These are phyloP conservation scores for Infundibulicybe gibba DNA, from an alignment of 768 basidiomycete species.

Conservation along the genomic window DNA sequence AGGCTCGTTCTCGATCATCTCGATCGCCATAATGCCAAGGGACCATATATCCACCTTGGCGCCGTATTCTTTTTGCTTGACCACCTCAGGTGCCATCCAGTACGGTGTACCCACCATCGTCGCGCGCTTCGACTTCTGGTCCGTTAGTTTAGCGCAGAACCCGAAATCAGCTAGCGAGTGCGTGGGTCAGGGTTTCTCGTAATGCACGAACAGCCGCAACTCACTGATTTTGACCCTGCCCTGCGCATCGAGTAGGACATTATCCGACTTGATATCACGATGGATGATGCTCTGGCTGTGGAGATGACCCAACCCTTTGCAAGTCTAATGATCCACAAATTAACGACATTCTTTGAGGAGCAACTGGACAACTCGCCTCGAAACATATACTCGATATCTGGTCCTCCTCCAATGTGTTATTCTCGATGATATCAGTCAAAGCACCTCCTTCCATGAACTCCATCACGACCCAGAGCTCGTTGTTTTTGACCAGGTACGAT, in stretches of 20 bases:
- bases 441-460: slow-evolving; percentile 99
- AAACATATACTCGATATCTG: slow-evolving; percentile 90
- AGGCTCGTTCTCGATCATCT: slow-evolving; percentile 98
- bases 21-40: slow-evolving; percentile 96
- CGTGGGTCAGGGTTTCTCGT: slow-evolving; percentile 1
- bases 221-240: slow-evolving; percentile 97
- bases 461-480: slow-evolving; percentile 97
- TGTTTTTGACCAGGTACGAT: slow-evolving; percentile 83
- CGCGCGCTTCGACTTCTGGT: slow-evolving; percentile 94
- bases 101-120: slow-evolving; percentile 99
- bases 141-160: slow-evolving; percentile 93
- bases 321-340: slow-evolving; percentile 55
- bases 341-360: not conserved
- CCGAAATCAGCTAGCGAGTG: slow-evolving; percentile 83
- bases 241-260: slow-evolving; percentile 87
- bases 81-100: slow-evolving; percentile 99
- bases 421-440: slow-evolving; percentile 96
- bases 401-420: slow-evolving; percentile 91
- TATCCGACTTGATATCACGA: slow-evolving; percentile 96
- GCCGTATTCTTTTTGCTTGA: slow-evolving; percentile 96
- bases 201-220: slow-evolving; percentile 25
- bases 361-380: slow-evolving; percentile 49
- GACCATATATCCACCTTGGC: slow-evolving; percentile 98
- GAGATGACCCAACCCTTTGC: slow-evolving; percentile 89
- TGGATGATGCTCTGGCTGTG: slow-evolving; percentile 95